Conservation (phyloP, 371 early-diverging fungal species). For the Blakeslea trispora region DNA sequence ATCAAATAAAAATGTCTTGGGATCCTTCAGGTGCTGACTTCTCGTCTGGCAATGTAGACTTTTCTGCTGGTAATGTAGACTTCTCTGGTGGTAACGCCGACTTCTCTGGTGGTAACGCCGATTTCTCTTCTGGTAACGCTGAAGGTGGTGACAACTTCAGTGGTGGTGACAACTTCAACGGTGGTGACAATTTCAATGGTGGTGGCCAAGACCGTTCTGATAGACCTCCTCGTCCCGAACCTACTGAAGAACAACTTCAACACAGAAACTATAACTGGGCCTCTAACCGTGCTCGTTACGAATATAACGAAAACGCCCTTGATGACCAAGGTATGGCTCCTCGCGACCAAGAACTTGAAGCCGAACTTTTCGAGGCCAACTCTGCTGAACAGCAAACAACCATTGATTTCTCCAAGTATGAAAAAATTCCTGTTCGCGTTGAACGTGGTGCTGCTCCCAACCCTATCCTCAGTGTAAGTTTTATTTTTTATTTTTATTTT, state of each 20-base stretch:
- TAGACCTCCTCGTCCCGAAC: constrained; percentile 27
- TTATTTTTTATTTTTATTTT: constrained; percentile 16
- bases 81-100: constrained; percentile 7
- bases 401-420: constrained; percentile 64
- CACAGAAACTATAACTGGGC: constrained; percentile 53
- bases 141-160: background rate
- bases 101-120: background rate
- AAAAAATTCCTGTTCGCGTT: constrained; percentile 56
- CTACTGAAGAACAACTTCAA: constrained; percentile 23
- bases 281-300: constrained; percentile 53
- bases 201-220: constrained; percentile 1
- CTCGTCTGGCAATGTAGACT: constrained; percentile 12
- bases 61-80: background rate
- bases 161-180: background rate
- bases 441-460: constrained; percentile 51
- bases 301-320: constrained; percentile 50
- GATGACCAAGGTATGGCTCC: constrained; percentile 46
- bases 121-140: constrained; percentile 7
- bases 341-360: constrained; percentile 48
- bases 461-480: constrained; percentile 37
- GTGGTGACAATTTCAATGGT: constrained; percentile 8
- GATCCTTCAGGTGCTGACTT: constrained; percentile 15
- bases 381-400: constrained; percentile 43
- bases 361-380: constrained; percentile 55
- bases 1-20: constrained; percentile 16